phyloP scores from a whole-genome alignment of 164 flowering plant genomes.

The Nymphaea colorata region DNA sequence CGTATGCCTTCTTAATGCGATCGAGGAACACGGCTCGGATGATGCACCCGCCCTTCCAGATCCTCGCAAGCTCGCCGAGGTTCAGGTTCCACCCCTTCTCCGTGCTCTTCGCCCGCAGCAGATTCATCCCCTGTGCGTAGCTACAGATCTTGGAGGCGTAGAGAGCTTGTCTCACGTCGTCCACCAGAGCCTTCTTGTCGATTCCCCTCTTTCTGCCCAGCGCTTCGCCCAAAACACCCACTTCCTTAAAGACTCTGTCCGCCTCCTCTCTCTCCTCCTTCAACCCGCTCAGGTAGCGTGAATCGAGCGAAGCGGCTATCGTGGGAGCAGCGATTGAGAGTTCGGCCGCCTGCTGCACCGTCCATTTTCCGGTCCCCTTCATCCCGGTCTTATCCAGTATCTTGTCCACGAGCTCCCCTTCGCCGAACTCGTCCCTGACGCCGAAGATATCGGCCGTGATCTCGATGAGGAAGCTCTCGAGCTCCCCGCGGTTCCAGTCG shows the following conservation, averaged over 20 bases:
- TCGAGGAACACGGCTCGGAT: conserved; percentile 36
- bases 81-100: conserved; percentile 35
- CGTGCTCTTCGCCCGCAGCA: conserved; percentile 29
- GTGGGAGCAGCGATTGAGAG: conserved; percentile 34
- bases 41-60: conserved; percentile 39
- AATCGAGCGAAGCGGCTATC: conserved; percentile 31
- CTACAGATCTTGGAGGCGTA: conserved; percentile 36
- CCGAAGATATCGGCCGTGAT: conserved; percentile 32
- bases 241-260: conserved; percentile 10
- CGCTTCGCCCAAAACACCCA: conserved; percentile 1
- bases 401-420: conserved; percentile 34
- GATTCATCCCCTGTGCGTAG: conserved; percentile 41
- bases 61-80: conserved; percentile 30
- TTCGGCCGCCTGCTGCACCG: conserved; percentile 46
- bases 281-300: conserved; percentile 32
- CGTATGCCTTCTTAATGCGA: conserved; percentile 31
- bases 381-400: conserved; percentile 38
- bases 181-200: conserved; percentile 31
- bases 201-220: background rate
- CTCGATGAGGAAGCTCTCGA: conserved; percentile 36
- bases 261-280: conserved; percentile 36
- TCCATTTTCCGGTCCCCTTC: conserved; percentile 47
- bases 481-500: conserved; percentile 36
- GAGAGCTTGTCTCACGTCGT: conserved; percentile 36
- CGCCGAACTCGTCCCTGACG: conserved; percentile 17